Conservation (phyloP, 108 stramenopile species). For the Schizochytrium sp. region DNA sequence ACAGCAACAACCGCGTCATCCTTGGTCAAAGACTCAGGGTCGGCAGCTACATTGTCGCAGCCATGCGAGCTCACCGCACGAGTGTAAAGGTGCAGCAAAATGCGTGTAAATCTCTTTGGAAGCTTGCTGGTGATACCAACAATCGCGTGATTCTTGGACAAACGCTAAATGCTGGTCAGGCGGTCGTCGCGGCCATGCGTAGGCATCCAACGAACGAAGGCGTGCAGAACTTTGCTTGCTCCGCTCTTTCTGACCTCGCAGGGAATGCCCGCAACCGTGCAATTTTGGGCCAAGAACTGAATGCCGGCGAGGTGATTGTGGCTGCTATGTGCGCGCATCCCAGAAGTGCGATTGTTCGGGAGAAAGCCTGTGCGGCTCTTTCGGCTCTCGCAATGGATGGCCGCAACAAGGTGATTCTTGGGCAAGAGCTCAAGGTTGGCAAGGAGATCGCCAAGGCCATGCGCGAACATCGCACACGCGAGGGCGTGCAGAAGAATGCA, state of each 20-base stretch:
- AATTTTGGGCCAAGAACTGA: not conserved
- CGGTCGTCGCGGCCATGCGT: not conserved
- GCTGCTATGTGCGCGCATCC: not conserved
- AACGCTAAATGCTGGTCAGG: not conserved
- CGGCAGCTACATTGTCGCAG: not conserved
- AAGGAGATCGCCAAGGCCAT: too few species aligned
- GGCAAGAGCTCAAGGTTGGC: too few species aligned
- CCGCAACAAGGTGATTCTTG: too few species aligned
- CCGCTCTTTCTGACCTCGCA: not conserved
- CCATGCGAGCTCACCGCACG: too few species aligned
- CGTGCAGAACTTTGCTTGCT: not conserved
- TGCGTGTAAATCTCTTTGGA: too few species aligned
- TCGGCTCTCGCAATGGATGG: not conserved
- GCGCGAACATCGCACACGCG: too few species aligned
- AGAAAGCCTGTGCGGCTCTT: not conserved
- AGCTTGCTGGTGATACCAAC: too few species aligned
- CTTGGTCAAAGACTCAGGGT: not conserved
- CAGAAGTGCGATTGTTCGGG: not conserved
- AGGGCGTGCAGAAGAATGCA: too few species aligned
- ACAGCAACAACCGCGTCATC: not conserved
- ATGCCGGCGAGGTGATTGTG: not conserved
- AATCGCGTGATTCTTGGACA: too few species aligned
- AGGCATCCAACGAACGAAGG: not conserved
- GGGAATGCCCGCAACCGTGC: not conserved
- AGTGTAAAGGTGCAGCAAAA: too few species aligned